phyloP scores from a whole-genome alignment of 306 rosid genomes.

The Lathyrus tuberosus region DNA sequence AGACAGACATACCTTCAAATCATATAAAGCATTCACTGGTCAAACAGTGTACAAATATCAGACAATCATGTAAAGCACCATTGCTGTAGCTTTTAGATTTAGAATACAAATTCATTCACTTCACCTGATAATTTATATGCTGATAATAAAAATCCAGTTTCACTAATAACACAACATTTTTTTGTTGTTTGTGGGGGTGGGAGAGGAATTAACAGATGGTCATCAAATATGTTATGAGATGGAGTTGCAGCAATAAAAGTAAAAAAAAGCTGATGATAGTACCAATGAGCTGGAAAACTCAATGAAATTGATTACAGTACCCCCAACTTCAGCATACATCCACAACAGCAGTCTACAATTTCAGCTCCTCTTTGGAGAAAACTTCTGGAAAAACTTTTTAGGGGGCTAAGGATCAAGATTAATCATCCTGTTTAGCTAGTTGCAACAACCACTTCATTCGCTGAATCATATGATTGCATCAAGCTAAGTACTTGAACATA shows the following conservation, averaged over 20 bases:
- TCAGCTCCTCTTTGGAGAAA: slow-evolving; percentile 45
- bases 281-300: slow-evolving; percentile 42
- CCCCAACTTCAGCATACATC: slow-evolving; percentile 47
- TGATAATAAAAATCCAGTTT: slow-evolving; percentile 37
- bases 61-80: slow-evolving; percentile 27
- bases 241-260: slow-evolving; percentile 36
- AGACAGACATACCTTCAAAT: background rate
- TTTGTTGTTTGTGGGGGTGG: background rate
- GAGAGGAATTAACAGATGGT: slow-evolving; percentile 16
- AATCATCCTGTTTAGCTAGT: slow-evolving; percentile 36
- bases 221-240: slow-evolving; percentile 38
- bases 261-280: slow-evolving; percentile 25
- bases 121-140: slow-evolving; percentile 41
- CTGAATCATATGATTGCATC: slow-evolving; percentile 42
- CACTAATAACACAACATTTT: slow-evolving; percentile 36
- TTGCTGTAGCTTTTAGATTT: slow-evolving; percentile 22
- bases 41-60: slow-evolving; percentile 1
- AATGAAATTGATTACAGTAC: slow-evolving; percentile 48
- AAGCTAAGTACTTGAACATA: slow-evolving; percentile 86
- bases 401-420: slow-evolving; percentile 30
- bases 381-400: slow-evolving; percentile 38
- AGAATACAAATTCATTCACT: slow-evolving; percentile 40
- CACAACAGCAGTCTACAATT: slow-evolving; percentile 42
- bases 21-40: background rate
- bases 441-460: slow-evolving; percentile 36